phyloP scores from a whole-genome alignment of 2,329 filamentous ascomycete species.

The Trichoderma harzianum region DNA sequence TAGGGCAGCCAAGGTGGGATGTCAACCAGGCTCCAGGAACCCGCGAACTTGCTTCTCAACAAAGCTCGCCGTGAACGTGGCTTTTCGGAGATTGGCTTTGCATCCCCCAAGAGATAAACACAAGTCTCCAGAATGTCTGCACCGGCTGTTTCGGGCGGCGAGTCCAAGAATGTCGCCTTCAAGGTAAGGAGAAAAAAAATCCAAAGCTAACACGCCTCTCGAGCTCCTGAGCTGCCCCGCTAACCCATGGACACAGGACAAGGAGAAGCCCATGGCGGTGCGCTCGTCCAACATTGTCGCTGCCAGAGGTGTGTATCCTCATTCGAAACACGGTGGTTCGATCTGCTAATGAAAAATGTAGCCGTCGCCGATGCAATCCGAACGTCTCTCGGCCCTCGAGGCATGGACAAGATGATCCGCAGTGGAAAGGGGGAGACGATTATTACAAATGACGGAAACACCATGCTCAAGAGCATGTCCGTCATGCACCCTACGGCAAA shows the following conservation, averaged over 20 bases:
- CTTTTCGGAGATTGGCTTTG: constrained; percentile 25
- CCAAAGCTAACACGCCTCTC: constrained; percentile 25
- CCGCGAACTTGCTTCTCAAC: constrained; percentile 28
- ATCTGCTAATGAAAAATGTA: constrained; percentile 33
- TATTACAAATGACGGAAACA: constrained; percentile 99
- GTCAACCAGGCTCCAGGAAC: constrained; percentile 31
- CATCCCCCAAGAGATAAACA: constrained; percentile 20
- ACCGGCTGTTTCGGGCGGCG: constrained; percentile 36
- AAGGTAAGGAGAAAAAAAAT: constrained; percentile 42
- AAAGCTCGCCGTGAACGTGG: constrained; percentile 31
- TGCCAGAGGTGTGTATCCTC: constrained; percentile 68
- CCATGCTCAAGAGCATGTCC: constrained; percentile 98
- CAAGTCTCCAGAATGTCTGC: constrained; percentile 48
- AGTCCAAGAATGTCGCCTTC: constrained; percentile 53
- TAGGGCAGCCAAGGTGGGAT: constrained; percentile 42
- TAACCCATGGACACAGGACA: constrained; percentile 54
- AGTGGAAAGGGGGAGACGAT: constrained; percentile 95
- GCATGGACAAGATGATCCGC: constrained; percentile 99
- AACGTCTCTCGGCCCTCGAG: constrained; percentile 91
- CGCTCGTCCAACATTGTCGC: constrained; percentile 95
- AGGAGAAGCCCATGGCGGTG: constrained; percentile 98
- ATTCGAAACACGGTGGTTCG: not conserved
- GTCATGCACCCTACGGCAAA: constrained; percentile 99
- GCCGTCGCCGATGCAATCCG: constrained; percentile 97
- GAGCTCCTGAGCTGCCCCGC: constrained; percentile 38